A percentile compares a stretch with the other conserved stretches of the same genome.
phyloP scores from a whole-genome alignment of 2,329 filamentous ascomycete species.

The Hypoxylon sp. region DNA sequence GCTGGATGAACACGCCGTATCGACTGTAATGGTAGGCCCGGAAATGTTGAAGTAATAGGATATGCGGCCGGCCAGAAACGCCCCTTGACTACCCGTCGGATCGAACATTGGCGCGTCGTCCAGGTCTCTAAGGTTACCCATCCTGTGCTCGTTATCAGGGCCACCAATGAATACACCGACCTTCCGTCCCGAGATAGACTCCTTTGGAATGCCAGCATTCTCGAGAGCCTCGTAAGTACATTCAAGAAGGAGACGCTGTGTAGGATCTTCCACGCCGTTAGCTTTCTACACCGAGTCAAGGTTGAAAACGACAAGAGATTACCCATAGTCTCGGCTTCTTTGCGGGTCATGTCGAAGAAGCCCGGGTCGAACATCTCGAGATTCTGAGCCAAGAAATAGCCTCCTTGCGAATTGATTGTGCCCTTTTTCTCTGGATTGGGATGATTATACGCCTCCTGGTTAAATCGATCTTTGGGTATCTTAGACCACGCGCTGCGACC shows the following conservation, averaged over 20 bases:
- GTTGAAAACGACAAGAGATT: neutral
- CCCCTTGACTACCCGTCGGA: conserved; percentile 37
- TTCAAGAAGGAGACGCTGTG: conserved; percentile 77
- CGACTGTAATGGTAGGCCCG: conserved; percentile 36
- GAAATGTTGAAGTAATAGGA: conserved; percentile 38
- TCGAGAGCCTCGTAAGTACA: conserved; percentile 86
- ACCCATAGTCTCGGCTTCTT: conserved; percentile 69
- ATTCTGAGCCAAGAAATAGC: conserved; percentile 73
- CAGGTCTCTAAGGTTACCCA: conserved; percentile 40
- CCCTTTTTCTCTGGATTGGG: conserved; percentile 75
- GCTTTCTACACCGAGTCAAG: neutral
- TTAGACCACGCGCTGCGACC: conserved; percentile 74
- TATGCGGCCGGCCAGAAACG: conserved; percentile 38
- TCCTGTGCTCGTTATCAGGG: conserved; percentile 38
- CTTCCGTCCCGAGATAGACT: conserved; percentile 38
- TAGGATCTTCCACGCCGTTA: conserved; percentile 74
- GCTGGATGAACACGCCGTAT: conserved; percentile 40
- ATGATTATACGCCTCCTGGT: conserved; percentile 74
- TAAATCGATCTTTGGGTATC: conserved; percentile 75
- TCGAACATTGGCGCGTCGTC: conserved; percentile 41
- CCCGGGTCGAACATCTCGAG: conserved; percentile 79
- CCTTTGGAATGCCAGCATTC: conserved; percentile 70
- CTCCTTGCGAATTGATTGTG: conserved; percentile 75
- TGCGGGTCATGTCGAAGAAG: conserved; percentile 87
- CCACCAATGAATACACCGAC: conserved; percentile 41